A percentile compares a stretch with the other conserved stretches of the same genome.
These are phyloP conservation scores for Chaetomium sp. DNA, from an alignment of 2,329 filamentous ascomycete genomes.

Conservation along the genomic window DNA sequence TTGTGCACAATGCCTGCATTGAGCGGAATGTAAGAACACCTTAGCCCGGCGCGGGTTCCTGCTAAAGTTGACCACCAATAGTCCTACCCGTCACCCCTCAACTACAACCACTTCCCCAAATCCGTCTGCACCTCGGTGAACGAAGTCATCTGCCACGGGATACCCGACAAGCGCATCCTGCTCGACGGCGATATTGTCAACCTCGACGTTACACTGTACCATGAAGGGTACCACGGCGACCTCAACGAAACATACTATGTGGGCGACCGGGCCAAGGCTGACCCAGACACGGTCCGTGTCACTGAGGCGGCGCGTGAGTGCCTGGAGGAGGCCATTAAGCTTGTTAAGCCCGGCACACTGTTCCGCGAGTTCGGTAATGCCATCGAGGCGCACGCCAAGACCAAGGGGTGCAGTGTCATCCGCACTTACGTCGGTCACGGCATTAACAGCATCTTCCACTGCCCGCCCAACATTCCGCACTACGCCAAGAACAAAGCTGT, in stretches of 20 bases:
- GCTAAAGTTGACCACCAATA: conserved; percentile 9
- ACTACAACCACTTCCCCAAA: conserved; percentile 66
- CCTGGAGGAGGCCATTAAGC: conserved; percentile 80
- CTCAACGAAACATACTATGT: conserved; percentile 99
- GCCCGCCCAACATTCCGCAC: conserved; percentile 88
- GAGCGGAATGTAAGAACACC: conserved; percentile 69
- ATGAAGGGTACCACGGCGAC: conserved; percentile 91
- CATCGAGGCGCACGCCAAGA: conserved; percentile 93
- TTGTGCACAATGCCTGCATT: conserved; percentile 90
- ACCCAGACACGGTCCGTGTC: conserved; percentile 82
- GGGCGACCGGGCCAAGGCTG: conserved; percentile 74
- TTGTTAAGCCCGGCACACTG: conserved; percentile 87
- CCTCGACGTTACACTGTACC: conserved; percentile 91
- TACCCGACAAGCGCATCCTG: conserved; percentile 82
- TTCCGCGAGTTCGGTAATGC: conserved; percentile 91
- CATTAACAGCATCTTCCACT: conserved; percentile 90
- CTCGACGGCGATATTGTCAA: conserved; percentile 95
- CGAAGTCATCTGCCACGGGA: conserved; percentile 98
- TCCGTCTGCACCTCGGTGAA: conserved; percentile 95
- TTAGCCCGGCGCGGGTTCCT: background rate
- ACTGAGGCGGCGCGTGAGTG: conserved; percentile 87
- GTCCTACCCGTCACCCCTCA: conserved; percentile 27
- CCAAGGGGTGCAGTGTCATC: conserved; percentile 78
- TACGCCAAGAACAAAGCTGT: conserved; percentile 99
- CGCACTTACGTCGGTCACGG: conserved; percentile 95